Conservation (phyloP, 139 green algal species). For the Volvox africanus region DNA sequence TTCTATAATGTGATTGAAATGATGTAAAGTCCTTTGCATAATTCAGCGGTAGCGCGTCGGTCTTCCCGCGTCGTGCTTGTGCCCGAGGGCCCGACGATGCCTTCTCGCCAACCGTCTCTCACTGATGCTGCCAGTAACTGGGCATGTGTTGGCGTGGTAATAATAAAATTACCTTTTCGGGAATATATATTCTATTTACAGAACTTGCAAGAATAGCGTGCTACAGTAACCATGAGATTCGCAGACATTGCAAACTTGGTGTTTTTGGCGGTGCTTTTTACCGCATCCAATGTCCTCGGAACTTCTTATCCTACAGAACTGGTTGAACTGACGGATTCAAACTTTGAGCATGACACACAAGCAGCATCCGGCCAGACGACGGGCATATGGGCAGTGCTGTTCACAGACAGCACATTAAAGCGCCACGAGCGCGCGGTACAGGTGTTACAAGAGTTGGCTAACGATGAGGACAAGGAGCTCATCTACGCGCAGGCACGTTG, state of each 20-base stretch:
- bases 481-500: conserved; percentile 47
- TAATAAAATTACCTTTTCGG: too few relatives aligned
- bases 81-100: conserved; percentile 7
- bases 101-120: background rate
- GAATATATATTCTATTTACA: too few relatives aligned
- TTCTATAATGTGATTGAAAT: background rate
- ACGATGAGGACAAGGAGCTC: conserved; percentile 52
- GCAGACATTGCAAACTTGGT: background rate
- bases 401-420: background rate
- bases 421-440: background rate
- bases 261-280: background rate
- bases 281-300: background rate
- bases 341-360: conserved; percentile 68
- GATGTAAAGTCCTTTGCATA: background rate
- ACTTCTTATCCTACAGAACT: conserved; percentile 38
- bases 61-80: background rate
- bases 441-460: conserved; percentile 32
- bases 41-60: background rate
- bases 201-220: too few relatives aligned
- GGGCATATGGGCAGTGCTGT: conserved; percentile 53
- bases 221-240: too few relatives aligned
- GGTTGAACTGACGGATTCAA: conserved; percentile 39
- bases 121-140: background rate
- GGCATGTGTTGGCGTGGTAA: too few relatives aligned
- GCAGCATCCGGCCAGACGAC: conserved; percentile 63